Percentiles rank a stretch among this genome's conserved stretches.
These are phyloP conservation scores for Sparassis latifolia DNA, from an alignment of 1,284 basidiomycete species.

Conservation along the genomic window DNA sequence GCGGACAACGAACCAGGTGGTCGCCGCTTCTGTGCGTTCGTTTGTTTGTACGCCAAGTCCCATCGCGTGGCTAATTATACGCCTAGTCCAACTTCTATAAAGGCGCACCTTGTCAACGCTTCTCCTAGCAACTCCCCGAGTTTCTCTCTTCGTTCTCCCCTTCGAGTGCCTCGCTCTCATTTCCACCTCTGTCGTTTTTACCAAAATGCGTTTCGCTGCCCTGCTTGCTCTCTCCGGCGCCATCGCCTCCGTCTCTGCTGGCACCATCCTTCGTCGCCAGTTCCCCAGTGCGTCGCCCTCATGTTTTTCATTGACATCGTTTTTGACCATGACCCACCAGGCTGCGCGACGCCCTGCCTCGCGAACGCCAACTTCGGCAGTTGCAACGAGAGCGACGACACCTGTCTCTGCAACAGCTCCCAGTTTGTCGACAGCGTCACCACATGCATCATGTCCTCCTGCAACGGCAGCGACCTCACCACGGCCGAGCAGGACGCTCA, in stretches of 20 bases:
- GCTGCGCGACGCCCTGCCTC: conserved; percentile 43
- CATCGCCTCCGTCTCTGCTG: conserved; percentile 33
- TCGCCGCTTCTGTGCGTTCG: too few relatives aligned
- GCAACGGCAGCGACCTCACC: conserved; percentile 41
- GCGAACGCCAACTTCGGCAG: conserved; percentile 30
- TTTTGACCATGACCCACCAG: conserved; percentile 23
- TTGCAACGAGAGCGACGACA: conserved; percentile 38
- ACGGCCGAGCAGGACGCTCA: conserved; percentile 38
- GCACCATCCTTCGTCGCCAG: conserved; percentile 26
- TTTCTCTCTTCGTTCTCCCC: conserved; percentile 11
- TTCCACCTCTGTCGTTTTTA: conserved; percentile 7
- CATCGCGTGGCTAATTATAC: too few relatives aligned
- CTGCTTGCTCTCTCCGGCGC: conserved; percentile 36
- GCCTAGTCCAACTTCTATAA: too few relatives aligned
- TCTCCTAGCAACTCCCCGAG: too few relatives aligned
- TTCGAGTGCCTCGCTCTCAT: conserved; percentile 13
- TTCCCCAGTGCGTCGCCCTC: conserved; percentile 31
- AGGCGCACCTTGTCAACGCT: too few relatives aligned
- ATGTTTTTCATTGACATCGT: background rate
- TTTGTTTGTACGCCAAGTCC: too few relatives aligned
- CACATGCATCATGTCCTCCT: conserved; percentile 38
- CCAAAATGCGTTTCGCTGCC: conserved; percentile 49
- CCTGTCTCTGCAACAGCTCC: conserved; percentile 45
- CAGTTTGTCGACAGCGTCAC: conserved; percentile 41
- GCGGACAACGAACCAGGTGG: too few relatives aligned